Base-by-base conservation (phyloP, 305 asterid species). In the Striga hermonthica region DNA sequence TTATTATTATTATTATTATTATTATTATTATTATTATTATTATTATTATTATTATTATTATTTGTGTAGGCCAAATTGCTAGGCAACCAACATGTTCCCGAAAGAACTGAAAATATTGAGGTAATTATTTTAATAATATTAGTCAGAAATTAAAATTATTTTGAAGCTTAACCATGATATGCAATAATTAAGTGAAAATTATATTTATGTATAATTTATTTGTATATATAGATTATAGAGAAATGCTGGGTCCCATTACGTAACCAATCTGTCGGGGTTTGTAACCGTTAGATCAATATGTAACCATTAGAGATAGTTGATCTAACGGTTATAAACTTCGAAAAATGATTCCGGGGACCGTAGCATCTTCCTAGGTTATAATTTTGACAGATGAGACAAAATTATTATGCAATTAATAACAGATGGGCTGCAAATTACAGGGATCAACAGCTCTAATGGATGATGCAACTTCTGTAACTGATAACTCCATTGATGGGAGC, bases 31-130 rank as follows among this genome's bases (percentile, higher is more conserved):
- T 22, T 22, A 22, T 22, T 22, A 22, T 22, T 22, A 22, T 22
- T 22, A 22, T 22, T 22, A 22, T 22, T 22, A 22, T 22, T 22
- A 22, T 22, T 22, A 22, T 22, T 22, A 22, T 22, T 22, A 22
- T 22, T 22, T 22, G 31, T 58, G 64, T 56, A 81, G 83, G 81
- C 76, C 70, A 81, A 72, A 64, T 31, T 81, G 72, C 72, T 79
- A 7, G 82, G 79, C 31, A 72, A 70, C 47, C 65, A 76, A 9
- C 41, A 52, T 59, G 55, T 15, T 16, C 50, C 60, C 8, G 74
- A 62, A 43, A 64, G 64, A 3, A 49, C 63, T 49, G 79, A 74
- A 47, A 69, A 67, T 57, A 15, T 15, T 34, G 79, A 68, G 82
- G 85, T 84, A 75, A 83, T 56, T 4, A 43, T 55, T 4, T n/a